A percentile compares a stretch with the other conserved stretches of the same genome.
Evolutionary conservation across 768 basidiomycete species (phyloP).

Genomic region (Suillus fuscotomentosus): DNA sequence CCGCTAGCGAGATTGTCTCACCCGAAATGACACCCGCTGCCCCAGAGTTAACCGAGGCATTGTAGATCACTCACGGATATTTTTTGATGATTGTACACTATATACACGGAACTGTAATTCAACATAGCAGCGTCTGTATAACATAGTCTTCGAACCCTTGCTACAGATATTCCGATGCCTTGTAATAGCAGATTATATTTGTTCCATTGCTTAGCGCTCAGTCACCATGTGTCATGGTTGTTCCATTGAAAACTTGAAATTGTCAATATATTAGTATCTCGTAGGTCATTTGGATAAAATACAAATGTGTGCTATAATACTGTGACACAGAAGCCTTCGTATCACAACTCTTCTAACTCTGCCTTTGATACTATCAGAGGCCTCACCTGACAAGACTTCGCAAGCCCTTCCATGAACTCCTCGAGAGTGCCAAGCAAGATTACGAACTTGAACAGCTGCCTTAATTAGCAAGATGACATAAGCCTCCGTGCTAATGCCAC

Average conservation of each 20-base stretch:
- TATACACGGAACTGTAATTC: not conserved
- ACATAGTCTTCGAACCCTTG: not conserved
- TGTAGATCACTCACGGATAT: not conserved
- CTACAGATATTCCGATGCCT: not conserved
- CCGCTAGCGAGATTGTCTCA: not conserved
- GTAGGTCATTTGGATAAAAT: too few species aligned
- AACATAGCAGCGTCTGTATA: not conserved
- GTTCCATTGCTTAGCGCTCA: too few species aligned
- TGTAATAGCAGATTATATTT: too few species aligned
- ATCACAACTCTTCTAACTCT: not conserved
- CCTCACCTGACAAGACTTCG: not conserved
- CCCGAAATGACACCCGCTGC: not conserved
- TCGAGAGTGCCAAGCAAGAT: not conserved
- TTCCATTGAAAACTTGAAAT: too few species aligned
- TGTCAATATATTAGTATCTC: too few species aligned
- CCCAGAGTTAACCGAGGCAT: not conserved
- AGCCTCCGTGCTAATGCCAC: not conserved
- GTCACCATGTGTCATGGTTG: too few species aligned
- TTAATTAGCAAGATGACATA: not conserved
- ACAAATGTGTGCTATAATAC: not conserved
- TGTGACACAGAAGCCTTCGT: not conserved
- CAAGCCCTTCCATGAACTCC: not conserved
- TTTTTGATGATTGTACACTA: not conserved
- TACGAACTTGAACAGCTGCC: slow-evolving; percentile 1
- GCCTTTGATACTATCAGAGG: not conserved